Evolutionary conservation across 228 moss, liverwort and hornwort genomes (phyloP).

Genomic region (Sphagnum magellanicum): DNA sequence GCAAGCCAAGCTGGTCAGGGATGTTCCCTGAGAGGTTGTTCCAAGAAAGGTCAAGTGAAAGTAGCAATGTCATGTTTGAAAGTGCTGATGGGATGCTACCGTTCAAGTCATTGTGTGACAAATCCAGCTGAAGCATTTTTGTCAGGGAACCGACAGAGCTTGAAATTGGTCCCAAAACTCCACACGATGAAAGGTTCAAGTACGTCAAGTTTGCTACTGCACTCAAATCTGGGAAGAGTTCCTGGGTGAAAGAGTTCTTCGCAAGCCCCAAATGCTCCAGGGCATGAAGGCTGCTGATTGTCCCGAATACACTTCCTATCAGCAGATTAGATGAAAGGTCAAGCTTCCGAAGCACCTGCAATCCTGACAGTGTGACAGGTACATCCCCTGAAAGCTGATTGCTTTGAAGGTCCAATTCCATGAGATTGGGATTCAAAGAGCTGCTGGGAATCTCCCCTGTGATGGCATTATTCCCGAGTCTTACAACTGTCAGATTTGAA

Average conservation of each 20-base stretch:
- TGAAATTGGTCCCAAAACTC: conserved; percentile 36
- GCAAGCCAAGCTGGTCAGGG: conserved; percentile 20
- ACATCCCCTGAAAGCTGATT: conserved; percentile 32
- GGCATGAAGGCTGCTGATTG: conserved; percentile 7
- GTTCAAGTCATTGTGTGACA: conserved; percentile 51
- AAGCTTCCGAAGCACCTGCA: conserved; percentile 20
- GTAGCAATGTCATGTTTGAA: conserved; percentile 9
- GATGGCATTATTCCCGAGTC: conserved; percentile 33
- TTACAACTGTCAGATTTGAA: conserved; percentile 22
- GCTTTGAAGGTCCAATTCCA: conserved; percentile 18
- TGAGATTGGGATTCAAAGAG: conserved; percentile 13
- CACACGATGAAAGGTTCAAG: conserved; percentile 53
- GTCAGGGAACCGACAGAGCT: conserved; percentile 15
- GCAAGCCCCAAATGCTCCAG: conserved; percentile 30
- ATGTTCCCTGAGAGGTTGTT: conserved; percentile 29
- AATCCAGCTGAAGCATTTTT: conserved; percentile 28
- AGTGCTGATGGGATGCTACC: conserved; percentile 32
- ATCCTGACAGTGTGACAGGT: conserved; percentile 13
- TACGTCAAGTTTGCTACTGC: conserved; percentile 11
- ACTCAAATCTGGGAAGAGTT: conserved; percentile 13
- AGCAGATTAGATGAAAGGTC: conserved; percentile 45
- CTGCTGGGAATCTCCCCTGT: conserved; percentile 28
- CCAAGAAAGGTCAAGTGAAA: conserved; percentile 24
- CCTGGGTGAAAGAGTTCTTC: conserved; percentile 18
- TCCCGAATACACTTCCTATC: conserved; percentile 27